These are phyloP conservation scores for Silybum marianum DNA, from an alignment of 129 eudicot genomes.

Conservation along the genomic window DNA sequence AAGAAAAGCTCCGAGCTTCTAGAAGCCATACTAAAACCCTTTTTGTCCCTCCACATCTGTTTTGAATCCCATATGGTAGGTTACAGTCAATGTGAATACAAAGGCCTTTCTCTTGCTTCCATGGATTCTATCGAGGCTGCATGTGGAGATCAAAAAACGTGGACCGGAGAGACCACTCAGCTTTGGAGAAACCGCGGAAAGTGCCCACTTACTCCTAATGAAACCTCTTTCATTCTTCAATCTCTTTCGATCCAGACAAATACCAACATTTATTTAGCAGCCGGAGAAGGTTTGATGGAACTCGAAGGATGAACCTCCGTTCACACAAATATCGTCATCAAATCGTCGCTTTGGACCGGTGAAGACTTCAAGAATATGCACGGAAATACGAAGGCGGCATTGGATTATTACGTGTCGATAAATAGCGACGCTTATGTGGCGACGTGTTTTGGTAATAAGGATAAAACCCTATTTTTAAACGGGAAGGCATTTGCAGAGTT, in stretches of 20 bases:
- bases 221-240: constrained; percentile 33
- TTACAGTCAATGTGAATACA: constrained; percentile 89
- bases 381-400: constrained; percentile 95
- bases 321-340: constrained; percentile 65
- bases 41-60: constrained; percentile 94
- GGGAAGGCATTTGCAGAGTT: constrained; percentile 68
- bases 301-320: constrained; percentile 75
- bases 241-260: constrained; percentile 48
- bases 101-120: constrained; percentile 64
- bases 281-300: constrained; percentile 94
- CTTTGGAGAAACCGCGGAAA: constrained; percentile 90
- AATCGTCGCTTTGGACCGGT: constrained; percentile 57
- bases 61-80: constrained; percentile 99
- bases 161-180: constrained; percentile 77
- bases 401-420: constrained; percentile 89
- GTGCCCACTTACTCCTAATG: constrained; percentile 93
- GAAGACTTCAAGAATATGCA: no score
- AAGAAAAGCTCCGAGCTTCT: constrained; percentile 45
- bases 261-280: constrained; percentile 85
- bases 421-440: constrained; percentile 48
- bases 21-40: constrained; percentile 90
- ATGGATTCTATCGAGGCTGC: constrained; percentile 73
- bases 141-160: constrained; percentile 76
- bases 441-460: constrained; percentile 82
- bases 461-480: constrained; percentile 72